These are phyloP conservation scores for Chalaropsis ovoidea DNA, from an alignment of 2,329 filamentous ascomycete species.

Conservation along the genomic window DNA sequence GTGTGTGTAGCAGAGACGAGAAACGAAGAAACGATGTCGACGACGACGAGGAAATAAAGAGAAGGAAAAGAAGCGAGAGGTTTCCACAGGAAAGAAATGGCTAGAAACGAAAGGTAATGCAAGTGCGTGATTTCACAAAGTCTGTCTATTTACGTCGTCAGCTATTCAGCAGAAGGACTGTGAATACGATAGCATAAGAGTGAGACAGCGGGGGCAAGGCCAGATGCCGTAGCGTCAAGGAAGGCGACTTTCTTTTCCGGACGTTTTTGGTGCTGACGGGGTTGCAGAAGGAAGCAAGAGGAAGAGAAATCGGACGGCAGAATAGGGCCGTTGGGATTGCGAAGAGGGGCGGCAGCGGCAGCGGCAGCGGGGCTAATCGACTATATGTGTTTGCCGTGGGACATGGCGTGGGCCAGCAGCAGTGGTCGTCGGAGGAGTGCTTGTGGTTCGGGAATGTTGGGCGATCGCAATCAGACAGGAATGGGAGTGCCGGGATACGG, in stretches of 20 bases:
- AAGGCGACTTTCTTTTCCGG: constrained; percentile 5
- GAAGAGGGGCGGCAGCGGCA: background rate
- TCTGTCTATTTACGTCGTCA: background rate
- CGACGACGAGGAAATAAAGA: constrained; percentile 15
- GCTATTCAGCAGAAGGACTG: constrained; percentile 3
- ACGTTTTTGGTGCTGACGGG: constrained; percentile 2
- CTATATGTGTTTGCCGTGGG: background rate
- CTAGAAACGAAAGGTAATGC: constrained; percentile 11
- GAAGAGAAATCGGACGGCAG: background rate
- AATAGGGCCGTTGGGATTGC: background rate
- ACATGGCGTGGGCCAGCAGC: background rate
- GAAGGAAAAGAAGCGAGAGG: constrained; percentile 7
- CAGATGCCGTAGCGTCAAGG: background rate
- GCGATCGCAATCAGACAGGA: constrained; percentile 10
- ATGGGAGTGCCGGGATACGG: background rate
- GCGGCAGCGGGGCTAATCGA: background rate
- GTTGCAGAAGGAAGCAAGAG: background rate
- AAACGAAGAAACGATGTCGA: constrained; percentile 19
- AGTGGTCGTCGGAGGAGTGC: background rate
- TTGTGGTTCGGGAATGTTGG: background rate
- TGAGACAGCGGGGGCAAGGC: constrained; percentile 7
- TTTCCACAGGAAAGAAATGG: constrained; percentile 5
- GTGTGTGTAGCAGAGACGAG: constrained; percentile 21
- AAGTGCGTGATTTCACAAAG: constrained; percentile 10
- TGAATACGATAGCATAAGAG: constrained; percentile 5